A percentile compares a stretch with the other conserved stretches of the same genome.
Evolutionary conservation across 2,329 filamentous ascomycete species (phyloP).

Genomic region (Monosporascus ibericus): DNA sequence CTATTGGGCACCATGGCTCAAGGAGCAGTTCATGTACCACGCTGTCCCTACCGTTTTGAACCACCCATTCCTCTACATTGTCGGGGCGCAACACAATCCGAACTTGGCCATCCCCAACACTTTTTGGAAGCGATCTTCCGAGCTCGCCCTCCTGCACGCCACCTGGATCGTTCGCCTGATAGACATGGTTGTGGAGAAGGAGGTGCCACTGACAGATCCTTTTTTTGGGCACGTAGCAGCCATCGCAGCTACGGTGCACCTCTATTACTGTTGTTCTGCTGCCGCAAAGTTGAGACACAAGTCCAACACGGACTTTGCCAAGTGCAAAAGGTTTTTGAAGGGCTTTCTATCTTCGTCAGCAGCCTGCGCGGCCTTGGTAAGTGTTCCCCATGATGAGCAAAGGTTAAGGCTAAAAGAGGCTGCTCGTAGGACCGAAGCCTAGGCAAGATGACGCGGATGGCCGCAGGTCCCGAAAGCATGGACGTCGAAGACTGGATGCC

Average conservation of each 20-base stretch:
- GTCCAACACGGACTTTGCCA: constrained; percentile 45
- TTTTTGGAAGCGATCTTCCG: constrained; percentile 47
- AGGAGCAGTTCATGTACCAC: constrained; percentile 48
- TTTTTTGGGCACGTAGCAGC: constrained; percentile 46
- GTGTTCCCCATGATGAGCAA: constrained; percentile 6
- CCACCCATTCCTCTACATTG: constrained; percentile 48
- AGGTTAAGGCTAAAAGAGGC: background rate
- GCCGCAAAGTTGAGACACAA: constrained; percentile 43
- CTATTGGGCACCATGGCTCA: constrained; percentile 48
- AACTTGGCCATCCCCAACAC: constrained; percentile 47
- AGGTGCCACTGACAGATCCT: constrained; percentile 41
- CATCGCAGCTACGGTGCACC: constrained; percentile 46
- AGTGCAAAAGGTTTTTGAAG: constrained; percentile 43
- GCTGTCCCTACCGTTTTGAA: constrained; percentile 45
- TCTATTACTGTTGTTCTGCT: constrained; percentile 47
- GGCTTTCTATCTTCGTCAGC: constrained; percentile 40
- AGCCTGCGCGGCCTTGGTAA: constrained; percentile 39
- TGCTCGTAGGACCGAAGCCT: constrained; percentile 37
- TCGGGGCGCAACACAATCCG: constrained; percentile 44
- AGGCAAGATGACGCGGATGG: constrained; percentile 42
- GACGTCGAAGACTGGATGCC: constrained; percentile 47
- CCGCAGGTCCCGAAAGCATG: constrained; percentile 40
- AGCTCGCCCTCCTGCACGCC: constrained; percentile 43
- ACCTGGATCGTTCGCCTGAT: constrained; percentile 50
- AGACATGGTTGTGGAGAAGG: constrained; percentile 46